phyloP scores from a whole-genome alignment of 129 eudicot species.

The Pulicaria dysenterica region DNA sequence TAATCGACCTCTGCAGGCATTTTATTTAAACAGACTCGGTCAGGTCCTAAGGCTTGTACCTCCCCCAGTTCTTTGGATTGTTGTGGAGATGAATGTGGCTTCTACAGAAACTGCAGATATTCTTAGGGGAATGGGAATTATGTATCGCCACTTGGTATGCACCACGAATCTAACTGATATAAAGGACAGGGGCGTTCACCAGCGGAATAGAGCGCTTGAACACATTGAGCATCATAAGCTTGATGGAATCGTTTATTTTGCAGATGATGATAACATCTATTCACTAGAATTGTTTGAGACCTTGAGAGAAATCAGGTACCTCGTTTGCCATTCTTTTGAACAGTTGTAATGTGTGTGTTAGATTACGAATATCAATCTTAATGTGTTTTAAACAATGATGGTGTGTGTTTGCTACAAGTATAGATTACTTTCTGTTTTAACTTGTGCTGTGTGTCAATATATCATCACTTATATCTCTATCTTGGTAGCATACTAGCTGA shows the following conservation, averaged over 20 bases:
- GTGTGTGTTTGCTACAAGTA: not conserved
- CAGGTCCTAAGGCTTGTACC: conserved; percentile 76
- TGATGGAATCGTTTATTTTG: conserved; percentile 93
- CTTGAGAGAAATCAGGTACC: conserved; percentile 73
- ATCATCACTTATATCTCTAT: not conserved
- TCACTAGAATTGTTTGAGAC: conserved; percentile 76
- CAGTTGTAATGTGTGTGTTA: not conserved
- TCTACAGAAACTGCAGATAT: conserved; percentile 77
- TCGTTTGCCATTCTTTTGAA: not conserved
- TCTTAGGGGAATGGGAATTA: conserved; percentile 75
- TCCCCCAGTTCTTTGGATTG: conserved; percentile 88
- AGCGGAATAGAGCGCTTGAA: conserved; percentile 80
- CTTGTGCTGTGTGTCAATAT: too few species aligned
- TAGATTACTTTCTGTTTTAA: not conserved
- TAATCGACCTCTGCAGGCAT: conserved; percentile 68
- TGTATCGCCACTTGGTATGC: conserved; percentile 88
- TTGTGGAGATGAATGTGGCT: conserved; percentile 80
- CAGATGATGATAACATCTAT: conserved; percentile 91
- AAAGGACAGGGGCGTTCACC: conserved; percentile 95
- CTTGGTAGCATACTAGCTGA: conserved; percentile 11
- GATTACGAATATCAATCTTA: too few species aligned
- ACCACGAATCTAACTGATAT: conserved; percentile 60
- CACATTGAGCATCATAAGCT: conserved; percentile 89
- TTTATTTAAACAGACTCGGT: conserved; percentile 67
- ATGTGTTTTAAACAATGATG: conserved; percentile 4